Percentiles rank a stretch among this genome's conserved stretches.
Evolutionary conservation across 2,329 filamentous ascomycete genomes (phyloP).

Genomic region (Coniochaeta prunicola): DNA sequence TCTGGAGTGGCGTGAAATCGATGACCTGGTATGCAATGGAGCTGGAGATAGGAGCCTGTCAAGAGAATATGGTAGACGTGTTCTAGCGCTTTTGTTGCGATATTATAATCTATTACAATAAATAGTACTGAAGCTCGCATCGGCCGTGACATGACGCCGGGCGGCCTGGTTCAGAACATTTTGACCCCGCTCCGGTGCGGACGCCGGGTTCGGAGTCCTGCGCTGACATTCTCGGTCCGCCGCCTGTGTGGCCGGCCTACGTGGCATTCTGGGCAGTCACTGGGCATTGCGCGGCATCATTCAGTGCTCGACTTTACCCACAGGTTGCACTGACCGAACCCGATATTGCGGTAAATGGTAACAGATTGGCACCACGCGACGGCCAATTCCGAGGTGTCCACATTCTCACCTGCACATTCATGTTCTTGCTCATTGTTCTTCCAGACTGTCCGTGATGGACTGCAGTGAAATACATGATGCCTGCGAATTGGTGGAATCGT

Average conservation of each 20-base stretch:
- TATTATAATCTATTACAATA: too few species aligned
- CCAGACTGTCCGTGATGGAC: too few species aligned
- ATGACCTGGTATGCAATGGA: background rate
- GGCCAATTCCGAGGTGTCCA: background rate
- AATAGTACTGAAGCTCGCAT: too few species aligned
- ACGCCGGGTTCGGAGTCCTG: background rate
- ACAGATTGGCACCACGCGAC: background rate
- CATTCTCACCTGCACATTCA: too few species aligned
- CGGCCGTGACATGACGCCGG: background rate
- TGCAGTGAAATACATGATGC: too few species aligned
- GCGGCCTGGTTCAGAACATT: background rate
- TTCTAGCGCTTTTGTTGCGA: too few species aligned
- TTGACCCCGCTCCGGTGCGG: background rate
- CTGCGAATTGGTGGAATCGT: background rate
- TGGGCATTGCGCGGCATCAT: background rate
- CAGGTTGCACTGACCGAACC: background rate
- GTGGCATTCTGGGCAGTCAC: background rate
- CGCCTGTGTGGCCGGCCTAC: background rate
- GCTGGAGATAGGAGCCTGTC: background rate
- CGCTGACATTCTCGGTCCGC: too few species aligned
- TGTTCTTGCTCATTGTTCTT: too few species aligned
- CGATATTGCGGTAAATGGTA: background rate
- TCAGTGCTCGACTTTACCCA: background rate
- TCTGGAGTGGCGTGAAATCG: too few species aligned
- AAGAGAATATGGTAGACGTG: background rate